These are phyloP conservation scores for Microdochium trichocladiopsis DNA, from an alignment of 2,329 filamentous ascomycete genomes.

Conservation along the genomic window DNA sequence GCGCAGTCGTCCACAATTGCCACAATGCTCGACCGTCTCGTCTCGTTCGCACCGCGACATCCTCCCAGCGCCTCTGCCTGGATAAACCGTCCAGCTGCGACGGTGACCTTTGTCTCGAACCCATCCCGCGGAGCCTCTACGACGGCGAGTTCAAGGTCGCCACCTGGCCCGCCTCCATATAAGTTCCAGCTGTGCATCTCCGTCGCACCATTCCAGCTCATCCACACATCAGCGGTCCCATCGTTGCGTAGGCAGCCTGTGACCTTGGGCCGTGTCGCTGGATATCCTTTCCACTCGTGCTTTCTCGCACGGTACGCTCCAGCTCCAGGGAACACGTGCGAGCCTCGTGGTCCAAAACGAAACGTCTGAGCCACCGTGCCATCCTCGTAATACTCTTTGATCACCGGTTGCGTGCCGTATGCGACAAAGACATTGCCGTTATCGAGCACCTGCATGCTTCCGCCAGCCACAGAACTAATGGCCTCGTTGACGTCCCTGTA, in stretches of 20 bases:
- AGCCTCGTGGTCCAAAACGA: constrained; percentile 13
- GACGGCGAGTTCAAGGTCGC: background rate
- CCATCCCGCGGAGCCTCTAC: background rate
- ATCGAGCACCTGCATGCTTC: constrained; percentile 11
- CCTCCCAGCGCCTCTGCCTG: background rate
- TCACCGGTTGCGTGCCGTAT: constrained; percentile 25
- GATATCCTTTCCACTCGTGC: constrained; percentile 18
- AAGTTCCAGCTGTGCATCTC: constrained; percentile 27
- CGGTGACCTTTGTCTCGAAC: background rate
- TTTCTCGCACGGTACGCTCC: background rate
- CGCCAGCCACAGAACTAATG: constrained; percentile 11
- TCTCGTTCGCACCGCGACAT: background rate
- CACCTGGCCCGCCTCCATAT: constrained; percentile 9
- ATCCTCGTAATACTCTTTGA: constrained; percentile 24
- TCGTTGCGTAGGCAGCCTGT: constrained; percentile 9
- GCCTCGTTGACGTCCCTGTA: constrained; percentile 10
- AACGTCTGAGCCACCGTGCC: constrained; percentile 20
- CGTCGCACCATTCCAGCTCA: constrained; percentile 30
- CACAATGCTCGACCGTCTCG: background rate
- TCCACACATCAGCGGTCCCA: constrained; percentile 16
- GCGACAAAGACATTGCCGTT: constrained; percentile 20
- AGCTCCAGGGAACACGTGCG: background rate
- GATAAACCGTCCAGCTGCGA: background rate
- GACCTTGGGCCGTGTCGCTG: constrained; percentile 8
- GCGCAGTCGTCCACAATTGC: background rate